Evolutionary conservation across 495 filamentous ascomycete genomes (phyloP), one percentile per base, ranked within the genome.

Genomic region (Cercophora newfieldiana): DNA sequence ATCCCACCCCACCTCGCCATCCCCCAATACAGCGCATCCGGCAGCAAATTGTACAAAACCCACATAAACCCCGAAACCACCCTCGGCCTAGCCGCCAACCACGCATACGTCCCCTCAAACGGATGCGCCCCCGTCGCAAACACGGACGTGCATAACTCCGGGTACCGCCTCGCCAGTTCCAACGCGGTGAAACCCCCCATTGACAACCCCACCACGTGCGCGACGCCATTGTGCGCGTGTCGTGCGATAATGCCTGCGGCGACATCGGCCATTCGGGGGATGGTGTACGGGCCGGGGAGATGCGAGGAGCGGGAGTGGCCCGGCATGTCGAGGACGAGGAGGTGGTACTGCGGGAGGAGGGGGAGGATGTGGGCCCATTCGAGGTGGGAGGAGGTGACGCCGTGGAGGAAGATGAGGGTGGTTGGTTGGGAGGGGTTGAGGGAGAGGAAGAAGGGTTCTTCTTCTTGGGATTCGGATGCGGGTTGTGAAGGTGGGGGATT

Each of bases 331-430:
- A 69, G 65, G 31, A 75, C 44, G 19, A 79, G 70, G 3, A 79
- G 63, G 61, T 79, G 76, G 57, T 78, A 78, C 25, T 71, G 59
- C 12, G 69, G 30, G 3, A 80, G 59, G 57, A 71, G 63, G 14
- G 76, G 69, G 49, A 63, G 68, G 18, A 75, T 68, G 64, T 69
- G 68, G 24, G 67, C 54, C 68, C 66, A 80, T 66, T 78, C 74
- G 37, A 74, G 70, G 64, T 76, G 71, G 26, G 72, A 80, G 48
- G 68, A 70, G 69, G 75, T 54, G 18, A 72, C 58, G 26, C 71
- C 66, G 59, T 80, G 77, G 61, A 80, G 22, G 57, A 80, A 65
- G 7, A 80, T 57, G 53, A 78, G 44, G n/a, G 75, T 74, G 4
- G 31, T 48, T 4, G 61, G 61, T n/a, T 24, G n/a, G 48, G 26